Evolutionary conservation across 441 rosid genomes (phyloP).

Genomic region (Euphorbia corollata): DNA sequence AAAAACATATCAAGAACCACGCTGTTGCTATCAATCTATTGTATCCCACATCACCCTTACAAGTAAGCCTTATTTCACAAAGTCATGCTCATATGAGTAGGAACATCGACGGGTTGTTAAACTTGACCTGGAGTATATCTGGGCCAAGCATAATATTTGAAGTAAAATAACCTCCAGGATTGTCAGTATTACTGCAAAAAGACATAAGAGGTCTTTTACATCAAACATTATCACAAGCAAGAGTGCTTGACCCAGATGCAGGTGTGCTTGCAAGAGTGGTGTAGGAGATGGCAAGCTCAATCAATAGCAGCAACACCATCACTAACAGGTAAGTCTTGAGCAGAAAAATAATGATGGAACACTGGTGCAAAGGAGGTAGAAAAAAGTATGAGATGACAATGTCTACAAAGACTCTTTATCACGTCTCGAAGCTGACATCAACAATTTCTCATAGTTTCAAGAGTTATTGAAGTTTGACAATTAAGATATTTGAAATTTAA

Average conservation of each 20-base stretch:
- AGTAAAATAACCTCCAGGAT: too few species aligned
- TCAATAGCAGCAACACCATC: background rate
- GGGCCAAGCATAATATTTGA: too few species aligned
- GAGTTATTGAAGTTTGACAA: background rate
- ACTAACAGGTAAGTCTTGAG: background rate
- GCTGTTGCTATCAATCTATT: too few species aligned
- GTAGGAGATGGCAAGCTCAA: background rate
- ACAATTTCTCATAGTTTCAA: background rate
- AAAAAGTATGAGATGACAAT: background rate
- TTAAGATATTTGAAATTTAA: background rate
- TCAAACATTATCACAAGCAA: background rate
- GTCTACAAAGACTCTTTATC: background rate
- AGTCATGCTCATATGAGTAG: too few species aligned
- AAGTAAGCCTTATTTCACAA: too few species aligned
- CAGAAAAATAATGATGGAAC: background rate
- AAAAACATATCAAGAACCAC: too few species aligned
- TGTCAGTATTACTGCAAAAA: too few species aligned
- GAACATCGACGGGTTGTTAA: too few species aligned
- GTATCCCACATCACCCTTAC: too few species aligned
- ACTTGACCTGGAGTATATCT: too few species aligned
- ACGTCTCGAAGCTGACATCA: background rate
- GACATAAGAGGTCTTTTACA: background rate
- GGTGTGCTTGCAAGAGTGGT: background rate
- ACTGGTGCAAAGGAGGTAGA: background rate
- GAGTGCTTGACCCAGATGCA: background rate